These are phyloP conservation scores for Leccinum broughii DNA, from an alignment of 768 basidiomycete genomes.

Conservation along the genomic window DNA sequence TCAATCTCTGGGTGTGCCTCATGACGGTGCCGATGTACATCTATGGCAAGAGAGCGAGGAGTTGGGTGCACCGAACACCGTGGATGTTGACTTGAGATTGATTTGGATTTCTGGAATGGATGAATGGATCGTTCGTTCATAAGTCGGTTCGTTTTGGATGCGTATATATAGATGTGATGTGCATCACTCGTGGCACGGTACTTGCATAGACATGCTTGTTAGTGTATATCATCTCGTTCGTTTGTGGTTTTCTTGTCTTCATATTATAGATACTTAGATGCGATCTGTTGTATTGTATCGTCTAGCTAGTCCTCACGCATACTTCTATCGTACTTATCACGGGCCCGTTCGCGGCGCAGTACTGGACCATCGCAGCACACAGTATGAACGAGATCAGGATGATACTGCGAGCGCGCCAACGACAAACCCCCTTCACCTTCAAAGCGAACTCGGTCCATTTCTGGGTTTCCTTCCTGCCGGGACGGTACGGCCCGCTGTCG, in stretches of 20 bases:
- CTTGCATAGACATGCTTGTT: too few species aligned
- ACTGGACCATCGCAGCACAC: slow-evolving; percentile 16
- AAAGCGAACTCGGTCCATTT: not conserved
- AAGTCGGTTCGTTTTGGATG: too few species aligned
- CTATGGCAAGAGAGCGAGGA: slow-evolving; percentile 1
- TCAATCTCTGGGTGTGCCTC: not conserved
- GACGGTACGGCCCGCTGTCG: not conserved
- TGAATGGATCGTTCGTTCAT: not conserved
- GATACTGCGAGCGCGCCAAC: slow-evolving; percentile 16
- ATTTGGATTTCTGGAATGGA: not conserved
- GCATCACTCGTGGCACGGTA: too few species aligned
- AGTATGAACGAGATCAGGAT: slow-evolving; percentile 30
- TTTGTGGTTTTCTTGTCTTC: too few species aligned
- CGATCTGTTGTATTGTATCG: too few species aligned
- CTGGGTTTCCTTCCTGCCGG: slow-evolving; percentile 1
- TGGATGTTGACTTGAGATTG: not conserved
- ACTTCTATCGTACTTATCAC: too few species aligned
- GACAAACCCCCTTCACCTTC: slow-evolving; percentile 11
- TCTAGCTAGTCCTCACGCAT: too few species aligned
- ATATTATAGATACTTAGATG: too few species aligned
- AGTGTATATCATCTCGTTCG: too few species aligned
- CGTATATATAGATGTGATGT: too few species aligned
- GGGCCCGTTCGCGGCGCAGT: too few species aligned
- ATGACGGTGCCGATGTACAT: slow-evolving; percentile 3
- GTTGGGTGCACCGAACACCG: slow-evolving; percentile 1